Base-by-base conservation (phyloP, 176 grass and related monocot genomes). In the Avena sativa region DNA sequence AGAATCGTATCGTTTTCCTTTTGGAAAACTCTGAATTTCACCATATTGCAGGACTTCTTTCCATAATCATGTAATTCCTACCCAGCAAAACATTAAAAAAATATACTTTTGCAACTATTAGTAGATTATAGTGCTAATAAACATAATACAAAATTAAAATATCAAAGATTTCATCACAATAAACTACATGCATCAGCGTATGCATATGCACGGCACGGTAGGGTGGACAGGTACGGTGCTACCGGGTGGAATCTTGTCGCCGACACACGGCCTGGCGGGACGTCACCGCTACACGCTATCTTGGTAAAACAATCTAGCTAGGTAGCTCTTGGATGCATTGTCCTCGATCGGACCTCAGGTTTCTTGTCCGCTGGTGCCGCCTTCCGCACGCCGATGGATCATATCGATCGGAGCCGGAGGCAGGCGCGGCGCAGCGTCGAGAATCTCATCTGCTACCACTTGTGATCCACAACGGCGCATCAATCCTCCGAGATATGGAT, bases 381-480 rank as follows among this genome's bases (percentile, higher is more conserved):
- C 60, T 11, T 23, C 21, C 60, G 28, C 28, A 67, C 26, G 64
- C 64, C 28, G 63, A 67, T 36, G 5, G 55, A 57, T 19, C n/a
- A n/a, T n/a, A n/a, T 4, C 60, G 58, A 23, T 20, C 17, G 7
- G 32, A 34, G 20, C 14, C 12, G 25, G 62, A 65, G 62, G 25
- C 30, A 30, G 25, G 62, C 65, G 40, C 40, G 40, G 40, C 36
- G 36, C 36, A 6, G 36, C 6, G 26, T 4, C 44, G 44, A 48
- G 52, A 57, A 57, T 70, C 21, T 28, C 20, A 74, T 74, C 15
- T 79, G 30, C 84, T 78, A 72, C 79, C 6, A 43, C 40, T 12
- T 90, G 89, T 86, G 84, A 90, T 90, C 89, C 89, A 83, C 52
- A 81, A 10, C 40, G 51, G 51, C 23, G 58, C 69, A 67, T 36